A percentile compares a stretch with the other conserved stretches of the same genome.
These are phyloP conservation scores for Cytospora piceicola DNA, from an alignment of 2,329 filamentous ascomycete species.

Conservation along the genomic window DNA sequence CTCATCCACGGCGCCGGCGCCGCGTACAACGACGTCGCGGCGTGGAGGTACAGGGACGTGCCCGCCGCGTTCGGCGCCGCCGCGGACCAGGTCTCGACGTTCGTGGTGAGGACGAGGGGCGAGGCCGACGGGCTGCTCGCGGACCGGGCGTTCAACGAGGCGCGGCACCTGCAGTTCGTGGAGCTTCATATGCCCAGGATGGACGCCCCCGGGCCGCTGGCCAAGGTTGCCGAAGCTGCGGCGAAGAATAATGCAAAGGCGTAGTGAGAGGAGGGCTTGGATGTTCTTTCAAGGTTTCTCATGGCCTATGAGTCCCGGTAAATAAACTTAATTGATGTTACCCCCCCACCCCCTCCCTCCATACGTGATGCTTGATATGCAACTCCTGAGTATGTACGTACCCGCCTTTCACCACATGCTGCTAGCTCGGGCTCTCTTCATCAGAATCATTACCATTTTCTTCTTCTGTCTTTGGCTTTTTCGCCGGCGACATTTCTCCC, in stretches of 20 bases:
- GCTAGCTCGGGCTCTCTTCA: neutral
- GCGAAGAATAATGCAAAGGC: constrained; percentile 66
- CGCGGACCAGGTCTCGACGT: constrained; percentile 62
- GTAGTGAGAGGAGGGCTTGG: constrained; percentile 29
- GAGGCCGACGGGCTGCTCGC: constrained; percentile 69
- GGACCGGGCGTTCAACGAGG: constrained; percentile 65
- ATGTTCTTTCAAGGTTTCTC: neutral
- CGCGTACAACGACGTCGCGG: constrained; percentile 77
- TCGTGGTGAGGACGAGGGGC: constrained; percentile 69
- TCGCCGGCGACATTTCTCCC: constrained; percentile 49
- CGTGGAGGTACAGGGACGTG: constrained; percentile 74
- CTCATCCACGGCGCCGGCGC: constrained; percentile 84
- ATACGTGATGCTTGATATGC: neutral
- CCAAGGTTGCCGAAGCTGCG: constrained; percentile 71
- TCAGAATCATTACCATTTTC: constrained; percentile 7
- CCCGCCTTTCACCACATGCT: neutral
- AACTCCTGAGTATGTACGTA: neutral
- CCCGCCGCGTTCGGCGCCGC: constrained; percentile 69
- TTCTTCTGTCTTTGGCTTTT: constrained; percentile 44
- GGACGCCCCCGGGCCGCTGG: constrained; percentile 73
- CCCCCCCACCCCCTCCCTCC: neutral
- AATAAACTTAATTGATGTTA: too few relatives aligned
- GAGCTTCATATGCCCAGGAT: constrained; percentile 81
- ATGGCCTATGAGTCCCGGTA: too few relatives aligned
- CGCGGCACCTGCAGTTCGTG: constrained; percentile 67